Evolutionary conservation across 345 rosid genomes (phyloP), one percentile per base, ranked within the genome.

Genomic region (Trapa incisa): DNA sequence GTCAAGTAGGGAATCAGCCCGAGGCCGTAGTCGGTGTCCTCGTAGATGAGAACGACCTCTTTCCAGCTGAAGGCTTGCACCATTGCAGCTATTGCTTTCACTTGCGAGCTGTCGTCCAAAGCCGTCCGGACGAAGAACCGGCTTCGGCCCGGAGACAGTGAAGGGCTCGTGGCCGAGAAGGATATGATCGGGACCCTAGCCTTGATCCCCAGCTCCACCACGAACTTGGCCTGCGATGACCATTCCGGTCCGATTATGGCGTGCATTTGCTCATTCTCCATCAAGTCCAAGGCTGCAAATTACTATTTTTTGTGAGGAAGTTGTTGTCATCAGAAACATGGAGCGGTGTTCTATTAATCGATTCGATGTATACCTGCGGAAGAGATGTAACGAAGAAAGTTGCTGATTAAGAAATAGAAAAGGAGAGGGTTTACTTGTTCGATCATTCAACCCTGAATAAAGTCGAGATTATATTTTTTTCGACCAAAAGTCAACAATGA

Each of bases 201-300:
- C 47, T 73, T 78, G 56, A 52, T 63, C 29, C 86, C 84, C 0
- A 80, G 65, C 15, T 70, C 63, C 11, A 74, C 56, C 6, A 78
- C 47, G 61, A 80, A 76, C n/a, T 72, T 53, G n/a, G 82, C 68
- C 57, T 78, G 77, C 66, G 33, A 73, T 10, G 84, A 72, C 41
- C 63, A 63, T 35, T 58, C 42, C 32, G 84, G 84, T 1, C 84
- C 86, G 0, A 82, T n/a, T 53, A 83, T 80, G 33, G 80, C 84
- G 13, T 75, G 73, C 33, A 80, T 84, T 53, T 74, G 41, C 36
- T 54, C 71, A 36, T 83, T 80, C 42, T 76, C 36, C 54, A 83
- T 70, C 74, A 80, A 65, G 29, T 82, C 82, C 16, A 74, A 33
- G 32, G 77, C 86, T 80, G 83, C 52, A 22, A 22, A 22, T 22